Base-by-base conservation (phyloP, 225 moss, liverwort and hornwort species). In the Straminergon stramineum region DNA sequence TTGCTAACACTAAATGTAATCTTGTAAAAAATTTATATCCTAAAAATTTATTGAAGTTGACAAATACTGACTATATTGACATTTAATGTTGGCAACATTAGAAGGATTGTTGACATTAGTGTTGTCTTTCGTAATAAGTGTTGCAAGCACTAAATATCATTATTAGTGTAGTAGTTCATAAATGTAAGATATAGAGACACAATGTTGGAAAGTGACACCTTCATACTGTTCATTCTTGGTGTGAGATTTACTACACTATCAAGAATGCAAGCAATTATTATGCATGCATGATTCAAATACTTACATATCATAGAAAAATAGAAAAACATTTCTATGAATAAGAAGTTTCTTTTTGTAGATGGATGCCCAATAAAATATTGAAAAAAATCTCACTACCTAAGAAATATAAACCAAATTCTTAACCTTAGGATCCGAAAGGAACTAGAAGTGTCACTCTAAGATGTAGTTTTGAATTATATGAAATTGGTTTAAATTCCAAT, bases 401-500 rank as follows among this genome's bases (percentile, higher is more conserved):
- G 19, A 45, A 48, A 48, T 11, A 11, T 31, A 0, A 18, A 75
- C 7, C 4, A 51, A 11, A 6, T 75, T 51, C 0, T 51, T 51
- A 11, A 31, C 4, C 5, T 31, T 51, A 4, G 1, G 2, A 51
- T 31, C 10, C 10, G 11, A 31, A 2, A 26, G 3, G 1, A 75
- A 1, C 6, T 7, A 48, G 31, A 7, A 6, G 7, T 1, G 18
- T 75, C 3, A 75, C 2, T 28, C 4, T 48, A 7, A 48, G 16
- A 17, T 74, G 8, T 17, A 17, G 9, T 45, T 28, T 73, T 16
- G 30, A 31, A 51, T 75, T 10, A 30, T 48, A 17, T 48, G 3
- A 75, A 31, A 31, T 45, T 17, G 6, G 4, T 75, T 7, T 1
- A 51, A 28, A 75, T 31, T 51, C 12, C 31, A 76, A 20, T 76